phyloP scores from a whole-genome alignment of 768 basidiomycete genomes.

The Neoboletus subvelutipes region DNA sequence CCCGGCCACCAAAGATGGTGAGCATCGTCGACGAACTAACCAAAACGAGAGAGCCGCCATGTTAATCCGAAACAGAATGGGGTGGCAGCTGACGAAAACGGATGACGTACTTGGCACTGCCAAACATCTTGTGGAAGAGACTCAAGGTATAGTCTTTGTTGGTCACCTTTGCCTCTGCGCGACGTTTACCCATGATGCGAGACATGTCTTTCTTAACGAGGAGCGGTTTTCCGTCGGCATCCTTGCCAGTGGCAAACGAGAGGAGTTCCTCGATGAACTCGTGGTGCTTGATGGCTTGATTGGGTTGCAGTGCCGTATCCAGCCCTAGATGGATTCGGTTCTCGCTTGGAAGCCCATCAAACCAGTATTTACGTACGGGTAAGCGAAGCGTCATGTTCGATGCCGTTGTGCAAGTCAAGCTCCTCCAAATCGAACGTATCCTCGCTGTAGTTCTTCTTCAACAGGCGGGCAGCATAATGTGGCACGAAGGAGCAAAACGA shows the following conservation, averaged over 20 bases:
- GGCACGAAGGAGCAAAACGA: conserved; percentile 70
- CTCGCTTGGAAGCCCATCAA: too few species aligned
- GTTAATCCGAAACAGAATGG: not conserved
- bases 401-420: conserved; percentile 68
- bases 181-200: conserved; percentile 55
- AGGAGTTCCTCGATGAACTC: conserved; percentile 59
- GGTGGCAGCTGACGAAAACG: not conserved
- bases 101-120: conserved; percentile 60
- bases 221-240: conserved; percentile 42
- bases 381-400: conserved; percentile 37
- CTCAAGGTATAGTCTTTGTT: conserved; percentile 61
- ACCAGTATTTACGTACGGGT: conserved; percentile 26
- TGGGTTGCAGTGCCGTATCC: conserved; percentile 44
- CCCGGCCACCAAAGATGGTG: conserved; percentile 64
- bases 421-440: conserved; percentile 68
- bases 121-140: conserved; percentile 60
- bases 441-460: conserved; percentile 52
- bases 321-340: conserved; percentile 42
- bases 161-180: conserved; percentile 50
- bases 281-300: conserved; percentile 54
- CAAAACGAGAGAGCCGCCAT: not conserved
- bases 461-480: conserved; percentile 54
- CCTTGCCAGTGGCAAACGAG: conserved; percentile 57
- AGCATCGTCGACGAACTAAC: conserved; percentile 64
- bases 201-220: conserved; percentile 63